These are phyloP conservation scores for Lactarius hengduanensis DNA, from an alignment of 768 basidiomycete genomes.

Conservation along the genomic window DNA sequence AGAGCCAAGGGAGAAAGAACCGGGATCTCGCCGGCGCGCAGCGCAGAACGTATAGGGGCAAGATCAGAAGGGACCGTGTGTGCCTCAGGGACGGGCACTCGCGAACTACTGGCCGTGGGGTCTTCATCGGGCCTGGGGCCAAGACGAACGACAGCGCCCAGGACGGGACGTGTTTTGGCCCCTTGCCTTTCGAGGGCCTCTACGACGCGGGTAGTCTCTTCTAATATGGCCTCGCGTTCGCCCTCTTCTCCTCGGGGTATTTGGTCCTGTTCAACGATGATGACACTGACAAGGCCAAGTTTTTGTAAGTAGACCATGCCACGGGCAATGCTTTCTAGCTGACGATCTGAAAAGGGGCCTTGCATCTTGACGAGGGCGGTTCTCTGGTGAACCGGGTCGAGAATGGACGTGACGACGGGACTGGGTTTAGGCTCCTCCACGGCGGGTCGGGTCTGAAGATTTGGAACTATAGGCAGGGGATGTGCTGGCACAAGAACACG, in stretches of 20 bases:
- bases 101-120: slow-evolving; percentile 35
- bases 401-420: slow-evolving; percentile 65
- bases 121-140: slow-evolving; percentile 66
- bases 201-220: slow-evolving; percentile 86
- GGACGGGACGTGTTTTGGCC: slow-evolving; percentile 81
- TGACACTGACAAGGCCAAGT: slow-evolving; percentile 91
- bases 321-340: slow-evolving; percentile 89
- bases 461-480: slow-evolving; percentile 35
- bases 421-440: slow-evolving; percentile 42
- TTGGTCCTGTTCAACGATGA: slow-evolving; percentile 89
- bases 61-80: slow-evolving; percentile 82
- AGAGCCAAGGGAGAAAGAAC: slow-evolving; percentile 92
- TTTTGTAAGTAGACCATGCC: slow-evolving; percentile 96
- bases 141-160: slow-evolving; percentile 81
- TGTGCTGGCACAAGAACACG: slow-evolving; percentile 15
- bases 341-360: slow-evolving; percentile 90
- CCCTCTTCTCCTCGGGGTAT: slow-evolving; percentile 64
- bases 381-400: slow-evolving; percentile 80
- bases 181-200: slow-evolving; percentile 81
- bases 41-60: slow-evolving; percentile 80
- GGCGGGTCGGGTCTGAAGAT: slow-evolving; percentile 32
- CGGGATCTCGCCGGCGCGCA: slow-evolving; percentile 93
- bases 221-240: slow-evolving; percentile 62
- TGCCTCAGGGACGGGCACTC: slow-evolving; percentile 58
- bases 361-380: slow-evolving; percentile 97